Base-by-base conservation (phyloP, 129 eudicot genomes). In the Ambrosia artemisiifolia region DNA sequence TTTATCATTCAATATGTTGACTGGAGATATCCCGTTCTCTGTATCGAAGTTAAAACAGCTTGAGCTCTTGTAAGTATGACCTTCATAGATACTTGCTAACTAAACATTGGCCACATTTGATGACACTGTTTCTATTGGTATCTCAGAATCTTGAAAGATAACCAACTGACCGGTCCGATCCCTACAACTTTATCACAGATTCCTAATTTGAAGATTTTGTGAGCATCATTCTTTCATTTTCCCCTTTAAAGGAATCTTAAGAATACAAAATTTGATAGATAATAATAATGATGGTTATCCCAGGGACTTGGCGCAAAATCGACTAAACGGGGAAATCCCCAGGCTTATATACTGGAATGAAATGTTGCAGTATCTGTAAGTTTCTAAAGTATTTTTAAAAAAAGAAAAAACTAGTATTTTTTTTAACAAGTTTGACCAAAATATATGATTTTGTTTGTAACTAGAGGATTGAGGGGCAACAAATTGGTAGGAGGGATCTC, bases 171-270 rank as follows among this genome's bases (percentile, higher is more conserved):
- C 11, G 97, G 99, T 46, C 97, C 97, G 18, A 88, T 95, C 42
- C 99, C 99, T n/a, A 90, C 99, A 0, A 95, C 99, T 6, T 82
- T 95, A 60, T 95, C 99, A 14, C 99, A 95, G 82, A 86, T 91
- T 83, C 99, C 97, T 32, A 91, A 95, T 81, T 73, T 95, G 63
- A 90, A 95, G 78, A 76, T 90, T 53, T 49, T 95, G 99, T 95
- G 70, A 88, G 96, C 66, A 6, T 44, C 51, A 13, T 65, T 32
- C 11, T 19, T 32, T 53, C 30, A 2, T 6, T 47, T 19, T 17
- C 16, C 9, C 7, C n/a, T 60, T 12, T 54, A 17, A 35, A 3
- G 6, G 56, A 13, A 4, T n/a, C 11, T 9, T 30, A n/a, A 69
- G 11, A 48, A 5, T 2, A 2, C 35, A 63, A 3, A 2, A 20